Evolutionary conservation across 805 yeast species (phyloP).

Genomic region (Ogataea paraovalis): DNA sequence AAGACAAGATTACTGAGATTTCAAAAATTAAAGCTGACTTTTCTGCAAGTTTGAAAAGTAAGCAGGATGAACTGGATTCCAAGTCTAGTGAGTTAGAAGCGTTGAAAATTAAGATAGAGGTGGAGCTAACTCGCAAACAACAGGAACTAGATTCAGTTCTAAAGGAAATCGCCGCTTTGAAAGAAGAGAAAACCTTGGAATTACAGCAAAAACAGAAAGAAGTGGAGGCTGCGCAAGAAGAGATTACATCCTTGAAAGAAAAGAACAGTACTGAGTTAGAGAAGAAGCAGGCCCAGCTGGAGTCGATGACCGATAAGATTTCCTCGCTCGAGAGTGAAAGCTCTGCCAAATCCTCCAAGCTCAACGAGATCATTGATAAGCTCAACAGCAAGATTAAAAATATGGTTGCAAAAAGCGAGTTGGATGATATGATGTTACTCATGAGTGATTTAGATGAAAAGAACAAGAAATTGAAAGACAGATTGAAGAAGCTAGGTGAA

Average conservation of each 20-base stretch:
- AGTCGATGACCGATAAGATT: neutral
- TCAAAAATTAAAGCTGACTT: too few species aligned
- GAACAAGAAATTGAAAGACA: slow-evolving; percentile 51
- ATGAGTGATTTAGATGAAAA: slow-evolving; percentile 75
- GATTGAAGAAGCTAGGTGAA: slow-evolving; percentile 49
- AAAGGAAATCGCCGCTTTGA: too few species aligned
- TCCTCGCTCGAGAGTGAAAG: neutral
- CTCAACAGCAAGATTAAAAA: slow-evolving; percentile 9
- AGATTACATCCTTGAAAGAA: neutral
- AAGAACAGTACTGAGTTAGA: neutral
- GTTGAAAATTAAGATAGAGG: too few species aligned
- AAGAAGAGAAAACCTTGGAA: neutral
- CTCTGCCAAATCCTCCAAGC: slow-evolving; percentile 1
- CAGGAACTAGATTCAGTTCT: too few species aligned
- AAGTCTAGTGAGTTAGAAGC: too few species aligned
- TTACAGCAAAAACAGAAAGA: neutral
- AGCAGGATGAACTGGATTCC: too few species aligned
- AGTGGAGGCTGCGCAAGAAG: neutral
- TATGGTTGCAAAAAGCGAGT: slow-evolving; percentile 46
- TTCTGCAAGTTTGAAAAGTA: too few species aligned
- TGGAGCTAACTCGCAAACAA: too few species aligned
- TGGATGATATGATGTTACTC: slow-evolving; percentile 73
- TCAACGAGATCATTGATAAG: slow-evolving; percentile 4
- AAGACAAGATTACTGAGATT: too few species aligned
- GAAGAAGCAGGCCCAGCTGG: neutral